Evolutionary conservation across 768 basidiomycete species (phyloP).

Genomic region (Russula ochroleuca): DNA sequence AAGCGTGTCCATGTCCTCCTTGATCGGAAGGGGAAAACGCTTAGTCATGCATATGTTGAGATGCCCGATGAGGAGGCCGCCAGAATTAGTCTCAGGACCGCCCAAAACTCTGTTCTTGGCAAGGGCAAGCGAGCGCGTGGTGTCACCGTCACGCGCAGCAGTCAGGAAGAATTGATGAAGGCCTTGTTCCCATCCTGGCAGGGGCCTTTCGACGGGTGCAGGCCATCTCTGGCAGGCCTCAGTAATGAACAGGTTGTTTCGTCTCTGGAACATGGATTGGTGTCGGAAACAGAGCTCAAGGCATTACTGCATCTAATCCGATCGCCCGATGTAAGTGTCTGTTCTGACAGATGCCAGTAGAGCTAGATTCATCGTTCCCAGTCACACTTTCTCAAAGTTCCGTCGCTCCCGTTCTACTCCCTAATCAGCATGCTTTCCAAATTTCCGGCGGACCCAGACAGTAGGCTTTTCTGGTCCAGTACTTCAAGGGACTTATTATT

Average conservation of each 20-base stretch:
- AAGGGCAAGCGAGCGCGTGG: constrained; percentile 74
- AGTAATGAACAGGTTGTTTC: constrained; percentile 52
- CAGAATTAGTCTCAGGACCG: constrained; percentile 57
- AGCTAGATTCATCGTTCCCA: constrained; percentile 30
- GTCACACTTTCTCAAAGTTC: constrained; percentile 86
- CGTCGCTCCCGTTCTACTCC: constrained; percentile 76
- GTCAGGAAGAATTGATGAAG: constrained; percentile 77
- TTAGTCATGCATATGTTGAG: constrained; percentile 81
- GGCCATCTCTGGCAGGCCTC: constrained; percentile 63
- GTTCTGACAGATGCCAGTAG: not conserved
- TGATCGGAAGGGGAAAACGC: constrained; percentile 77
- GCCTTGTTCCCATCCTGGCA: constrained; percentile 80
- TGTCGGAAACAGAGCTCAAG: constrained; percentile 63
- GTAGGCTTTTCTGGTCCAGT: constrained; percentile 69
- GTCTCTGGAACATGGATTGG: constrained; percentile 60
- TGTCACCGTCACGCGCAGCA: constrained; percentile 77
- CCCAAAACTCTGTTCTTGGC: constrained; percentile 64
- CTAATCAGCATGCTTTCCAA: constrained; percentile 70
- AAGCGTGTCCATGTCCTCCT: constrained; percentile 72
- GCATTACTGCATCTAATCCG: constrained; percentile 65
- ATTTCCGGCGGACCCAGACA: constrained; percentile 73
- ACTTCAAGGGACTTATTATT: constrained; percentile 61
- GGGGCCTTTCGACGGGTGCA: constrained; percentile 64
- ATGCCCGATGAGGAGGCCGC: constrained; percentile 58
- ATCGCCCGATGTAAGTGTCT: constrained; percentile 62